Evolutionary conservation across 2,329 filamentous ascomycete genomes (phyloP), one percentile per base, ranked within the genome.

Genomic region (Diaporthe helianthi): DNA sequence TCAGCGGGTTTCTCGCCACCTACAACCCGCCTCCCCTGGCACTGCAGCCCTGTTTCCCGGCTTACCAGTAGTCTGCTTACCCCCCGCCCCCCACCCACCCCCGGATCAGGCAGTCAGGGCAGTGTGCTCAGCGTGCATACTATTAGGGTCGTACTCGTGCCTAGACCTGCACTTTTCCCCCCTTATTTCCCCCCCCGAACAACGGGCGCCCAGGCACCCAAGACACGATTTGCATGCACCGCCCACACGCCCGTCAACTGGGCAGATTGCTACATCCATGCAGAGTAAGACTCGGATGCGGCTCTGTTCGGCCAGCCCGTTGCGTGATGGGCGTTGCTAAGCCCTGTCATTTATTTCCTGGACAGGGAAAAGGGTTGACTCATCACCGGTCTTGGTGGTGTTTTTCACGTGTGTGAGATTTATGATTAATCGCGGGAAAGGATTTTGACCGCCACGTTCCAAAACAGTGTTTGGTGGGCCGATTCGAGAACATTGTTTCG

Each of bases 291-390:
- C n/a, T n/a, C n/a, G 17, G 36, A 49, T 63, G 58, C 58, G 58
- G 58, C 58, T 63, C 58, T 61, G 22, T 22, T 61, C 58, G 58
- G 58, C 58, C 41, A 19, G 3, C 19, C 58, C 58, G 58, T 10
- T 10, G 2, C 44, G n/a, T 24, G 26, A 15, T 33, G 44, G 19
- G 24, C 47, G 17, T 9, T 46, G 58, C 41, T 29, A 49, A 47
- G 58, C 44, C n/a, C 9, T 19, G 33, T 41, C 55, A 60, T 61
- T 19, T 58, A 6, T 1, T 9, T 4, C 17, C 19, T n/a, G 17
- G 17, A 19, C 4, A 2, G 13, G n/a, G 19, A 44, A 19, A 13
- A 15, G 41, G 36, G 36, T 58, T 63, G 41, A 63, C 29, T 63
- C 58, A 63, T 49, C 58, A 13, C 4, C 44, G 19, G 19, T 10